Conservation (phyloP, 495 filamentous ascomycete genomes). For the Echria macrotheca region DNA sequence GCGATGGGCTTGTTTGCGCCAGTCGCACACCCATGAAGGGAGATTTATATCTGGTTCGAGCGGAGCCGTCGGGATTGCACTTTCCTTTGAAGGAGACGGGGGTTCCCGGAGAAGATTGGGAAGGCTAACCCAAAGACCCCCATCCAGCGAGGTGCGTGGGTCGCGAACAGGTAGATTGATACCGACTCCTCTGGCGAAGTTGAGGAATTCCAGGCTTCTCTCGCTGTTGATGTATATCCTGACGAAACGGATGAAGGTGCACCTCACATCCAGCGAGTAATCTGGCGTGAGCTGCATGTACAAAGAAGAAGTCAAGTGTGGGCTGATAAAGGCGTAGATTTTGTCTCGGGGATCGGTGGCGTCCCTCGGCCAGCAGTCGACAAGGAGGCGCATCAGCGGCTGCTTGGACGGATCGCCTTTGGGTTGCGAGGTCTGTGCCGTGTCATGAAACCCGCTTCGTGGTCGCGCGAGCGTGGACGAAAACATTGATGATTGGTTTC, state of each 20-base stretch:
- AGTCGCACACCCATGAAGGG: neutral
- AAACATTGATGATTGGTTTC: neutral
- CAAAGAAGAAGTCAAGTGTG: neutral
- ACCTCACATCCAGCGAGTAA: neutral
- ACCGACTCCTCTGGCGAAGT: neutral
- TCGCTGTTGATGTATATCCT: neutral
- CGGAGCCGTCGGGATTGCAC: neutral
- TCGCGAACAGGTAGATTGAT: neutral
- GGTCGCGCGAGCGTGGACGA: neutral
- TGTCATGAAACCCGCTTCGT: neutral
- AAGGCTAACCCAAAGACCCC: neutral
- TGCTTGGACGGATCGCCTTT: neutral
- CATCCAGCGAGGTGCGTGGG: neutral
- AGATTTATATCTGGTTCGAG: neutral
- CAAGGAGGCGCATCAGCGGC: neutral
- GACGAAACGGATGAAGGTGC: neutral
- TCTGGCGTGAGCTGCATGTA: neutral
- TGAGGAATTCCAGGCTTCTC: neutral
- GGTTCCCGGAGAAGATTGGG: neutral
- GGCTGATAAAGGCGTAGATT: neutral
- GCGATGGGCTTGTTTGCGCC: neutral
- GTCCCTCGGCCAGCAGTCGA: neutral
- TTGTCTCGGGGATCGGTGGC: neutral
- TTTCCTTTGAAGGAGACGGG: neutral
- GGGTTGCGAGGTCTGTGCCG: neutral